Conservation (phyloP, 768 basidiomycete genomes). For the Psilocybe subaeruginosa region DNA sequence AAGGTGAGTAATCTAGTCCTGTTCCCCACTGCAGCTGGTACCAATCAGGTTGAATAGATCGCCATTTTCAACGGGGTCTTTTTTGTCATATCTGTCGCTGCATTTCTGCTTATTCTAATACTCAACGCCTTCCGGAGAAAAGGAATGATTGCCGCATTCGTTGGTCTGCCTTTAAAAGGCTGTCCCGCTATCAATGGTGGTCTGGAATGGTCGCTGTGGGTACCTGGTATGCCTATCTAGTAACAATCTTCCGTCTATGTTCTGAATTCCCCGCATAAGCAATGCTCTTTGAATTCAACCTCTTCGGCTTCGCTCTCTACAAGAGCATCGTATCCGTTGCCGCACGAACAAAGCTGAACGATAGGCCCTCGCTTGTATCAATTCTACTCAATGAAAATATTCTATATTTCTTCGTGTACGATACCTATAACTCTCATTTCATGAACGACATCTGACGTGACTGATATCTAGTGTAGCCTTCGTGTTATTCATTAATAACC, state of each 20-base stretch:
- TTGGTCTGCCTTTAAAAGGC: conserved; percentile 40
- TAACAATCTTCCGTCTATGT: not conserved
- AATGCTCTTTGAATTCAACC: conserved; percentile 41
- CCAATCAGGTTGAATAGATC: conserved; percentile 23
- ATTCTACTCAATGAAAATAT: conserved; percentile 46
- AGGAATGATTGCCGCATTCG: conserved; percentile 36
- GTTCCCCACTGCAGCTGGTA: not conserved
- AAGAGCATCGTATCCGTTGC: conserved; percentile 32
- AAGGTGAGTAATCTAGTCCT: conserved; percentile 27
- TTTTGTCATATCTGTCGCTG: conserved; percentile 42
- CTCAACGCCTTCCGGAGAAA: conserved; percentile 37
- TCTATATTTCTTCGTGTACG: conserved; percentile 45
- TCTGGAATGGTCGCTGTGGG: conserved; percentile 47
- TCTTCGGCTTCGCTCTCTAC: conserved; percentile 42
- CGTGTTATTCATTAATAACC: conserved; percentile 46
- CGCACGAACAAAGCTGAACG: conserved; percentile 25
- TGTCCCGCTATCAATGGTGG: conserved; percentile 44
- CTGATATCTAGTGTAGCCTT: conserved; percentile 28
- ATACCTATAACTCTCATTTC: not conserved
- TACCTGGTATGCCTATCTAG: conserved; percentile 35
- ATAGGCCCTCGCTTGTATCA: conserved; percentile 31
- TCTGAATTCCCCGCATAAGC: conserved; percentile 23
- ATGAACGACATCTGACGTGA: not conserved
- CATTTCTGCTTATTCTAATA: conserved; percentile 43
- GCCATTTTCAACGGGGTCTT: conserved; percentile 40